phyloP scores from a whole-genome alignment of 164 flowering plant species.

The Euptelea pleiosperma region DNA sequence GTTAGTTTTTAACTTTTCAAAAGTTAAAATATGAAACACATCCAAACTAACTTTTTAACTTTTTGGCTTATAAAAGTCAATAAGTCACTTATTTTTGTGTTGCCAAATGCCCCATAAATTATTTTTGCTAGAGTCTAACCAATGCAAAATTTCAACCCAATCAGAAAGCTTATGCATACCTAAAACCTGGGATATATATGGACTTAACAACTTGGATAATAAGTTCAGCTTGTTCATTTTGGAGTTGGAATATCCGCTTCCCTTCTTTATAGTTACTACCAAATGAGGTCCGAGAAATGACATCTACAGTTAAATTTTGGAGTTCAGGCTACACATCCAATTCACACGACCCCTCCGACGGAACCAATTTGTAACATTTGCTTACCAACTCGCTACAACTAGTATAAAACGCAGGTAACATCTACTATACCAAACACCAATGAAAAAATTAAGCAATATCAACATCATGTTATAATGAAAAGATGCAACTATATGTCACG shows the following conservation, averaged over 20 bases:
- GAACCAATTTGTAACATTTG: slow-evolving; percentile 18
- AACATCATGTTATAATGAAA: neutral
- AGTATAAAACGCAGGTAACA: slow-evolving; percentile 17
- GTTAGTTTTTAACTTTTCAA: too few relatives aligned
- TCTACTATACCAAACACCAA: slow-evolving; percentile 10
- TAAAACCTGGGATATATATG: neutral
- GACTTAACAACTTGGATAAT: neutral
- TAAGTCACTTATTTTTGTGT: too few relatives aligned
- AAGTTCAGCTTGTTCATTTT: slow-evolving; percentile 15
- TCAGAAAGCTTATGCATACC: too few relatives aligned
- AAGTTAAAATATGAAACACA: too few relatives aligned
- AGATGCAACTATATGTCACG: neutral
- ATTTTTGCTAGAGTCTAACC: too few relatives aligned
- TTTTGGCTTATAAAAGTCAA: too few relatives aligned
- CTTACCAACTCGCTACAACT: slow-evolving; percentile 16
- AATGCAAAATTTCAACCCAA: too few relatives aligned
- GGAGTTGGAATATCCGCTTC: slow-evolving; percentile 18
- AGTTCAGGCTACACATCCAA: slow-evolving; percentile 19
- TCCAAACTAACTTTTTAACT: too few relatives aligned
- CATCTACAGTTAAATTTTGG: slow-evolving; percentile 19
- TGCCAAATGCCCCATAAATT: too few relatives aligned
- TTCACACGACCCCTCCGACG: slow-evolving; percentile 9
- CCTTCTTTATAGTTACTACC: slow-evolving; percentile 26
- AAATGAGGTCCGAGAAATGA: slow-evolving; percentile 21
- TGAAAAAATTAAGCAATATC: neutral